Percentiles rank a stretch among this genome's conserved stretches.
Conservation (phyloP, 2,329 filamentous ascomycete genomes). For the Knoxdaviesia capensis region DNA sequence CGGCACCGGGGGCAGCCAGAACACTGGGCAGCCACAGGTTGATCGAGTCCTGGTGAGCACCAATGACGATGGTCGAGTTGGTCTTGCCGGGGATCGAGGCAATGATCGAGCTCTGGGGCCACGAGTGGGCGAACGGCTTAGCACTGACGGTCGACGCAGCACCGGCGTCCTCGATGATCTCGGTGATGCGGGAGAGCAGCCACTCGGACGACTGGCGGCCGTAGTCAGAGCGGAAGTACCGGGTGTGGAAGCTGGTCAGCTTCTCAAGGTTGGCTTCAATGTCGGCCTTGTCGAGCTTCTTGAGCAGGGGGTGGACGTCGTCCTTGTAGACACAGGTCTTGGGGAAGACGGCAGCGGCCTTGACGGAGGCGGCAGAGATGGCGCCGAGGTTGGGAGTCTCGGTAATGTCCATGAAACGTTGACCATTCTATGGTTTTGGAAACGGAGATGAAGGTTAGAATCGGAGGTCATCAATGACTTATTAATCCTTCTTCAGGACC, state of each 20-base stretch:
- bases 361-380: slow-evolving; percentile 11
- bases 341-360: slow-evolving; percentile 37
- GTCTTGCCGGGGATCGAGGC: slow-evolving; percentile 74
- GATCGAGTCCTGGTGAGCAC: slow-evolving; percentile 88
- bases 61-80: slow-evolving; percentile 69
- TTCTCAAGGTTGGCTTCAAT: slow-evolving; percentile 63
- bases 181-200: slow-evolving; percentile 56
- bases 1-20: slow-evolving; percentile 75
- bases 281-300: slow-evolving; percentile 50
- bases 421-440: slow-evolving; percentile 38
- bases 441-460: neutral
- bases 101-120: slow-evolving; percentile 82
- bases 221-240: slow-evolving; percentile 62
- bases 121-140: slow-evolving; percentile 58
- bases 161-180: slow-evolving; percentile 50
- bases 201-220: slow-evolving; percentile 75
- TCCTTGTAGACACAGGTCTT: slow-evolving; percentile 42
- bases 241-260: slow-evolving; percentile 60
- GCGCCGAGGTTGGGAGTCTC: slow-evolving; percentile 37
- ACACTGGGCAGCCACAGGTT: slow-evolving; percentile 78
- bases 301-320: slow-evolving; percentile 45
- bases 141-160: slow-evolving; percentile 48
- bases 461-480: too few relatives aligned
- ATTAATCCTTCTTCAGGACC: too few relatives aligned
- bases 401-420: slow-evolving; percentile 91